Evolutionary conservation across 768 basidiomycete genomes (phyloP).

Genomic region (Crepidotus variabilis): DNA sequence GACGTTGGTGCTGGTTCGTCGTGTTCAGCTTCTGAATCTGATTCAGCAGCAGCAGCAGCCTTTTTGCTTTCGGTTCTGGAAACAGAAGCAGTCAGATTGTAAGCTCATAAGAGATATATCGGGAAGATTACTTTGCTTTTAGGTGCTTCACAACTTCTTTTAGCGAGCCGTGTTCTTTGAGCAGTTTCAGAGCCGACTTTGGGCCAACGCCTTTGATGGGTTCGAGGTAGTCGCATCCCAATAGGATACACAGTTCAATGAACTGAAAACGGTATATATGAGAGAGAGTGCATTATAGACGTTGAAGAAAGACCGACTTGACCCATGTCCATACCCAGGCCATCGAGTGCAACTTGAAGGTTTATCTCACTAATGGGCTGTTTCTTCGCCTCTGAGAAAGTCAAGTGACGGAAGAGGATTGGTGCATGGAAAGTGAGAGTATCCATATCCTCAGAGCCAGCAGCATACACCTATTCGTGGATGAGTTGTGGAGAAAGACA

Average conservation of each 20-base stretch:
- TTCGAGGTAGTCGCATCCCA: conserved; percentile 98
- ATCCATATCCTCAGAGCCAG: conserved; percentile 99
- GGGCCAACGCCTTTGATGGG: conserved; percentile 98
- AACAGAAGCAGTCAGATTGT: not conserved
- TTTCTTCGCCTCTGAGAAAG: conserved; percentile 97
- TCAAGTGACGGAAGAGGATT: conserved; percentile 90
- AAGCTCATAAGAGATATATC: not conserved
- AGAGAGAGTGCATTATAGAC: not conserved
- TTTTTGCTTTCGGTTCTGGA: conserved; percentile 42
- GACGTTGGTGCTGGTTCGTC: conserved; percentile 43
- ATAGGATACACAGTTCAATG: conserved; percentile 91
- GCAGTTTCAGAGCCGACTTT: conserved; percentile 89
- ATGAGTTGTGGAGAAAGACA: not conserved
- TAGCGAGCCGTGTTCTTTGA: conserved; percentile 77
- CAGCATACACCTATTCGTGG: conserved; percentile 77
- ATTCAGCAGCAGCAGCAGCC: conserved; percentile 24
- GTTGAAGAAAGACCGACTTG: conserved; percentile 43
- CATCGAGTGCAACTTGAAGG: conserved; percentile 78
- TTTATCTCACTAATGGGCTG: conserved; percentile 92
- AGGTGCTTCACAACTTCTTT: conserved; percentile 73
- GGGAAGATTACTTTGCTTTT: conserved; percentile 59
- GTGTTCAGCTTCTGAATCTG: conserved; percentile 25
- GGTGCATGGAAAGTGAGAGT: conserved; percentile 95
- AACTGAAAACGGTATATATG: conserved; percentile 55
- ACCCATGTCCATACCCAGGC: conserved; percentile 90